Conservation (phyloP, 441 rosid species). For the Populus hybrid region DNA sequence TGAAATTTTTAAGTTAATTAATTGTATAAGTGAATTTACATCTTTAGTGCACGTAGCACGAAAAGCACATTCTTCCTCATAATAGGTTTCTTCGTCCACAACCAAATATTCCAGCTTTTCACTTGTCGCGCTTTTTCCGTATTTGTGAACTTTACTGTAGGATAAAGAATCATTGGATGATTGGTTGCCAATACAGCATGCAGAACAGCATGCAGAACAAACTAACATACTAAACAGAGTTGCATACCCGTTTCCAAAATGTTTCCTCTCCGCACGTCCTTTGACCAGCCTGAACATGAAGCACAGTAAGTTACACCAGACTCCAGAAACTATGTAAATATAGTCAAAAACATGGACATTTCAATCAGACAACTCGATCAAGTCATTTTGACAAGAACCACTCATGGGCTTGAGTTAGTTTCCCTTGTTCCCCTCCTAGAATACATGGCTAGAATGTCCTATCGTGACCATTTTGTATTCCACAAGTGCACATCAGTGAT, state of each 20-base stretch:
- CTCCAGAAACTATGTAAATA: background rate
- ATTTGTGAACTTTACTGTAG: constrained; percentile 93
- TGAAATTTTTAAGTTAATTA: background rate
- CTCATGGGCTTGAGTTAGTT: background rate
- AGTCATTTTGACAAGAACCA: background rate
- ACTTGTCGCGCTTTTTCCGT: constrained; percentile 90
- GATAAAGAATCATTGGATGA: background rate
- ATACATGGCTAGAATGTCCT: background rate
- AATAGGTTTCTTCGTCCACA: constrained; percentile 91
- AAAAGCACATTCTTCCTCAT: constrained; percentile 56
- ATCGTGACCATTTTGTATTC: background rate
- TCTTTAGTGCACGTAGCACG: background rate
- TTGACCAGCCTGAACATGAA: constrained; percentile 78
- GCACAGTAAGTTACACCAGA: constrained; percentile 8
- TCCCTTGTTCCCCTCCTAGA: background rate
- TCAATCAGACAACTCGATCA: background rate
- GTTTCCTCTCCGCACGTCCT: constrained; percentile 99
- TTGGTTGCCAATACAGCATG: background rate
- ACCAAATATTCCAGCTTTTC: constrained; percentile 99
- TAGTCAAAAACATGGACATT: constrained; percentile 8
- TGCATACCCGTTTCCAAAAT: constrained; percentile 91
- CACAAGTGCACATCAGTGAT: background rate
- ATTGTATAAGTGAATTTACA: background rate
- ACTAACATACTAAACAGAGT: background rate
- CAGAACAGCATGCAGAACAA: background rate